phyloP scores from a whole-genome alignment of 2,329 filamentous ascomycete genomes.

The Mycosphaerella sp. region DNA sequence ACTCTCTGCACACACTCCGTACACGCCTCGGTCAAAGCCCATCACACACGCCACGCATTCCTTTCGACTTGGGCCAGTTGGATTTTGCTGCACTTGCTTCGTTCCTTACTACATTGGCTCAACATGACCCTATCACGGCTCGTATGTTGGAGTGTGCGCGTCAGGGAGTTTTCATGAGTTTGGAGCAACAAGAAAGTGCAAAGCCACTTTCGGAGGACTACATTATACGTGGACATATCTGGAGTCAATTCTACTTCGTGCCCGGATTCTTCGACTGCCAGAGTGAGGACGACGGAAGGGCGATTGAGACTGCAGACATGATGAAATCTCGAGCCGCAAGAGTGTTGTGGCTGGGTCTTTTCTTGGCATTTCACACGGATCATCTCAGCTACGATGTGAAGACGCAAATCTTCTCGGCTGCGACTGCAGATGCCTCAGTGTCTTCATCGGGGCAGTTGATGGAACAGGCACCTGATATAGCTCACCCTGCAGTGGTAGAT shows the following conservation, averaged over 20 bases:
- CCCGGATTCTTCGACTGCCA: slow-evolving; percentile 54
- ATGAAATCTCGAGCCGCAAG: slow-evolving; percentile 17
- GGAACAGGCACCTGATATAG: not conserved
- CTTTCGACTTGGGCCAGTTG: slow-evolving; percentile 32
- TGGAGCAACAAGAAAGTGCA: slow-evolving; percentile 38
- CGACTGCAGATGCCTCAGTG: not conserved
- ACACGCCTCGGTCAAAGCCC: slow-evolving; percentile 8
- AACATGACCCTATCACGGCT: slow-evolving; percentile 34
- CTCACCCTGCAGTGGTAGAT: slow-evolving; percentile 12
- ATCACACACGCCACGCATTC: slow-evolving; percentile 30
- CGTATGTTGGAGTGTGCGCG: slow-evolving; percentile 31
- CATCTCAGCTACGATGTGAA: slow-evolving; percentile 21
- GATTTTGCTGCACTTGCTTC: slow-evolving; percentile 50
- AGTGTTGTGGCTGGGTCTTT: slow-evolving; percentile 27
- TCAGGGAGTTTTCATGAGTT: slow-evolving; percentile 36
- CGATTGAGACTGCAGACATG: slow-evolving; percentile 19
- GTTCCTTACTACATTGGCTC: slow-evolving; percentile 50
- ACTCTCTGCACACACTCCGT: slow-evolving; percentile 16
- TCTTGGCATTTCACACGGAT: slow-evolving; percentile 24
- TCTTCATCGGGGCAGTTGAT: not conserved
- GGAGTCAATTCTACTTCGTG: slow-evolving; percentile 54
- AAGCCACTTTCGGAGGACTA: slow-evolving; percentile 64
- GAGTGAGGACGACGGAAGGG: slow-evolving; percentile 57
- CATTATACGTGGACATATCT: slow-evolving; percentile 57
- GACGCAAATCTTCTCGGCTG: slow-evolving; percentile 18